Conservation (phyloP, 345 rosid genomes). For the Camelina hispida region DNA sequence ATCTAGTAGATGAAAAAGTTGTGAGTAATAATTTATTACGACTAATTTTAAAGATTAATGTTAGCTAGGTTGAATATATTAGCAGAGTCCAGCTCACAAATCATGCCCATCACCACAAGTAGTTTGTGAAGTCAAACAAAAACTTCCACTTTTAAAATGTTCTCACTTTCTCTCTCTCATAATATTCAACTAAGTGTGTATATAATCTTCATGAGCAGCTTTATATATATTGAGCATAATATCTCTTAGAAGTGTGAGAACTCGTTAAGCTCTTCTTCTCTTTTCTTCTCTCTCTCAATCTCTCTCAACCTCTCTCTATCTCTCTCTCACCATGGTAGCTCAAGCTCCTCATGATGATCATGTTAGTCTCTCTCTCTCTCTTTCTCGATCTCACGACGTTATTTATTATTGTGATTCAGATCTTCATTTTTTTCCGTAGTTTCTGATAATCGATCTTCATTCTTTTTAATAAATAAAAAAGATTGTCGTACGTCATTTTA, state of each 20-base stretch:
- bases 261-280: constrained; percentile 32
- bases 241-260: constrained; percentile 26
- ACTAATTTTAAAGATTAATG: constrained; percentile 1
- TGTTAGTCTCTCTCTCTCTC: constrained; percentile 41
- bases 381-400: neutral
- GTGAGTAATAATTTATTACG: constrained; percentile 9
- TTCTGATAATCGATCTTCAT: neutral
- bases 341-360: constrained; percentile 36
- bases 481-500: neutral
- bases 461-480: neutral
- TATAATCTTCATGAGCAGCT: constrained; percentile 22
- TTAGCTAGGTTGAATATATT: constrained; percentile 11
- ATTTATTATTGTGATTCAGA: constrained; percentile 15
- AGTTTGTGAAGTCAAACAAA: constrained; percentile 47
- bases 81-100: constrained; percentile 37
- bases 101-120: constrained; percentile 40
- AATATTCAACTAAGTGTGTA: constrained; percentile 38
- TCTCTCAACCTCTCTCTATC: constrained; percentile 6
- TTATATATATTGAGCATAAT: constrained; percentile 35
- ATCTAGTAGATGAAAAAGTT: neutral
- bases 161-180: constrained; percentile 1
- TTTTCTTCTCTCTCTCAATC: constrained; percentile 14
- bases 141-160: constrained; percentile 20
- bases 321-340: constrained; percentile 38
- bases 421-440: constrained; percentile 9